phyloP scores from a whole-genome alignment of 306 rosid species.

The Cucurbita moschata region DNA sequence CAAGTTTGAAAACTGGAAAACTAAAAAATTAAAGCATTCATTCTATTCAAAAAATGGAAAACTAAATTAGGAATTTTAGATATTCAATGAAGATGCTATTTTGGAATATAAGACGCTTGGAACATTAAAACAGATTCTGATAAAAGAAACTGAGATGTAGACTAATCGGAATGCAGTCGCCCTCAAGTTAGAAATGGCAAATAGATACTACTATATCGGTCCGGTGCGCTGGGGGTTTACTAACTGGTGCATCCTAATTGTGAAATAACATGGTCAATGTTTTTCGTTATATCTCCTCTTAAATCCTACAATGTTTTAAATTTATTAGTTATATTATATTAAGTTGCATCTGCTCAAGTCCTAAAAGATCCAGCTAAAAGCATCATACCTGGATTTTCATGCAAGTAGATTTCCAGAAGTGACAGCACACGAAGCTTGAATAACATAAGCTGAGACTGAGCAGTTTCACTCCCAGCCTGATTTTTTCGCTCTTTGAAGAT shows the following conservation, averaged over 20 bases:
- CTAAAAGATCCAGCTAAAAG: neutral
- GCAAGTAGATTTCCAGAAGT: conserved; percentile 79
- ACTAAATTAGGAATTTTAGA: neutral
- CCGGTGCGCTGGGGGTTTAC: neutral
- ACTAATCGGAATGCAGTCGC: neutral
- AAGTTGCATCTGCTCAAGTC: neutral
- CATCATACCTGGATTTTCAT: conserved; percentile 71
- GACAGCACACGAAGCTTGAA: conserved; percentile 89
- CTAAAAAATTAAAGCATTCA: neutral
- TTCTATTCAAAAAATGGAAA: neutral
- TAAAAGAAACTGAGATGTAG: neutral
- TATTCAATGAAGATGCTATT: neutral
- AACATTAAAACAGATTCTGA: neutral
- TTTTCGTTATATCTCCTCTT: neutral
- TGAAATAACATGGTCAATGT: neutral
- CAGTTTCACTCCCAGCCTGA: conserved; percentile 70
- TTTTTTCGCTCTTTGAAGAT: conserved; percentile 64
- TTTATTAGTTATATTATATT: neutral
- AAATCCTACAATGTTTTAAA: neutral
- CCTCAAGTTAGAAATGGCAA: no score
- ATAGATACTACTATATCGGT: neutral
- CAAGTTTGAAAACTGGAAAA: neutral
- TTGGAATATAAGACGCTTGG: neutral
- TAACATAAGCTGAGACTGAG: conserved; percentile 75
- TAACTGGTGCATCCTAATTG: neutral